Percentiles rank a stretch among this genome's conserved stretches.
Evolutionary conservation across 176 grass and related monocot species (phyloP).

Genomic region (Carex kokanica): DNA sequence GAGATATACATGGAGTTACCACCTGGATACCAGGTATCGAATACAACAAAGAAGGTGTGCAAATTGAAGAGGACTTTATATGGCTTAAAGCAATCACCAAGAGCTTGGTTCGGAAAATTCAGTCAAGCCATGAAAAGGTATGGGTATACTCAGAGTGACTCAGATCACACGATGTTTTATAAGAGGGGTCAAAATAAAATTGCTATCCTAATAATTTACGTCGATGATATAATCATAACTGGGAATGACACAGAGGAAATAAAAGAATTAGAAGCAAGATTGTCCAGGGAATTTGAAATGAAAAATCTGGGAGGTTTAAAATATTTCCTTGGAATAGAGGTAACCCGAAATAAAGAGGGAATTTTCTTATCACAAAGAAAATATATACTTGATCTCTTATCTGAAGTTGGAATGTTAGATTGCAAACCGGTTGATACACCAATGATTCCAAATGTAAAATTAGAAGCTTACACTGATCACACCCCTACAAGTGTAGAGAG

Average conservation of each 20-base stretch:
- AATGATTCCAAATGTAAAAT: constrained; percentile 2
- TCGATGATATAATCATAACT: constrained; percentile 21
- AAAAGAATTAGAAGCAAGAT: not conserved
- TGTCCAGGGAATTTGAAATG: not conserved
- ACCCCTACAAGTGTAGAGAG: not conserved
- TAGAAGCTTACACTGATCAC: not conserved
- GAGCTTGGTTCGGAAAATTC: not conserved
- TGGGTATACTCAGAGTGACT: not conserved
- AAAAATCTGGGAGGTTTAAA: not conserved
- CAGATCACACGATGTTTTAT: not conserved
- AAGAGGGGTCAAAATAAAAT: not conserved
- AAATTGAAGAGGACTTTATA: not conserved
- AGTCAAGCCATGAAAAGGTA: not conserved
- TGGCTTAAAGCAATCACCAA: not conserved
- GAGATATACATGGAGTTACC: constrained; percentile 4
- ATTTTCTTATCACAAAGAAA: constrained; percentile 1
- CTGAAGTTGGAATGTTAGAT: not conserved
- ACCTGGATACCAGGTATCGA: not conserved
- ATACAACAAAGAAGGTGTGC: not conserved
- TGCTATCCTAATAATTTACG: not conserved
- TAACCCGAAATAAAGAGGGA: not conserved
- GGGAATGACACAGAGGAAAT: not conserved
- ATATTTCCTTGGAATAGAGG: constrained; percentile 22
- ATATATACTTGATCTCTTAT: not conserved
- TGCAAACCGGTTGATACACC: not conserved